phyloP scores from a whole-genome alignment of 768 basidiomycete genomes.

The Lactarius psammicola region DNA sequence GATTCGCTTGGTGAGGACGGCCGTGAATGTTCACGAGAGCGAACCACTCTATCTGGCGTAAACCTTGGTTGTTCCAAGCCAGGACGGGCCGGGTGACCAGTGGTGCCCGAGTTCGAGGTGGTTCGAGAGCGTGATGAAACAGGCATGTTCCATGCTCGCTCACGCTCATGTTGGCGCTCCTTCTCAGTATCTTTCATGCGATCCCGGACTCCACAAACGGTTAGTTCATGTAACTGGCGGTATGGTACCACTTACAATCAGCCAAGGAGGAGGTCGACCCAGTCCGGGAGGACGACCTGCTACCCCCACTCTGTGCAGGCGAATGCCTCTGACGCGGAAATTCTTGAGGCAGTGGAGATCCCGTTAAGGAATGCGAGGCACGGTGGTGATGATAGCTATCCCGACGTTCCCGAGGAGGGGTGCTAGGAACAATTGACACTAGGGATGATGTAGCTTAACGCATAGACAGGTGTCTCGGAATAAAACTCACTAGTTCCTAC shows the following conservation, averaged over 20 bases:
- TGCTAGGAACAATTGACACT: conserved; percentile 12
- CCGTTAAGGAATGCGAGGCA: conserved; percentile 26
- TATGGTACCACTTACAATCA: conserved; percentile 25
- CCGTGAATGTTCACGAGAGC: conserved; percentile 20
- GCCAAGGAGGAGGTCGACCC: conserved; percentile 24
- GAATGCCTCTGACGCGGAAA: conserved; percentile 21
- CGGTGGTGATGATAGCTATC: conserved; percentile 31
- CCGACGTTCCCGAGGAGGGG: conserved; percentile 22
- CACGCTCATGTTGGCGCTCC: conserved; percentile 42
- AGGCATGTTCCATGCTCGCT: conserved; percentile 52
- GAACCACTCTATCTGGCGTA: conserved; percentile 13
- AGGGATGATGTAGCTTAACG: neutral
- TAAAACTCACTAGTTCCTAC: conserved; percentile 13
- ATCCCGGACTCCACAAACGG: conserved; percentile 30
- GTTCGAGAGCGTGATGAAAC: conserved; percentile 38
- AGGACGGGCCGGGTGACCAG: conserved; percentile 37
- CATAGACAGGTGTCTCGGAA: neutral
- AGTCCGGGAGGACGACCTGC: conserved; percentile 21
- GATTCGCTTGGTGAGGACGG: conserved; percentile 24
- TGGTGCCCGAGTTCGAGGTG: conserved; percentile 34
- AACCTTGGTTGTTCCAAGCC: conserved; percentile 7
- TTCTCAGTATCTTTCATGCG: conserved; percentile 35
- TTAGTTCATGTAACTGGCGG: neutral
- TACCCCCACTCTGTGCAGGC: conserved; percentile 20
- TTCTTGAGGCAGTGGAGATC: conserved; percentile 28